Evolutionary conservation across 2,329 filamentous ascomycete genomes (phyloP).

Genomic region (Dactylellina parvicollis): DNA sequence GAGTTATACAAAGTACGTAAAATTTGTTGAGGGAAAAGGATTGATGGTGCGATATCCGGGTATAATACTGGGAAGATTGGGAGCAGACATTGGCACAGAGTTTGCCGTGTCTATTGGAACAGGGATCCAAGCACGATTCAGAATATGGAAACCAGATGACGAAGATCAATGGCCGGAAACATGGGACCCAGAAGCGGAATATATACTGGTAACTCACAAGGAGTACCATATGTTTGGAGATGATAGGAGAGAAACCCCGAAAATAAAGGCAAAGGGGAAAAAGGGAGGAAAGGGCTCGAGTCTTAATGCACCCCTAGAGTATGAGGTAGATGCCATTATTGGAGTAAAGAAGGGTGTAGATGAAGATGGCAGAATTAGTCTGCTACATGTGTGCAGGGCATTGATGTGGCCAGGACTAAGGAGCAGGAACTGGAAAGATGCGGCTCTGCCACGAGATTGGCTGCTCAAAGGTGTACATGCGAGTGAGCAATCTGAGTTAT

Average conservation of each 20-base stretch:
- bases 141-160: neutral
- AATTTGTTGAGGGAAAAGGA: neutral
- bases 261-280: neutral
- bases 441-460: neutral
- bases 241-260: neutral
- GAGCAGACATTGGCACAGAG: neutral
- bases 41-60: neutral
- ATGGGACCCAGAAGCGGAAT: neutral
- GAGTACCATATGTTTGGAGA: slow-evolving; percentile 1
- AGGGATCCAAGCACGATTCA: neutral
- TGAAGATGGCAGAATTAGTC: neutral
- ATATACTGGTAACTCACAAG: neutral
- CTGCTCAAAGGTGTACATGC: neutral
- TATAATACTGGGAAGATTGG: neutral
- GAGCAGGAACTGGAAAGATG: neutral
- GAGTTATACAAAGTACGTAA: neutral
- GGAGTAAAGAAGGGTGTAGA: neutral
- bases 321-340: neutral
- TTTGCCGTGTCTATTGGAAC: neutral
- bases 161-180: neutral
- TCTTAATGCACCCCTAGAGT: neutral
- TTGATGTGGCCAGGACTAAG: neutral
- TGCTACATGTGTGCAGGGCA: neutral
- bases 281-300: neutral
- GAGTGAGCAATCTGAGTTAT: neutral